Evolutionary conservation across 192 early-diverging fungal species (phyloP).

Genomic region (Funneliformis geosporum): DNA sequence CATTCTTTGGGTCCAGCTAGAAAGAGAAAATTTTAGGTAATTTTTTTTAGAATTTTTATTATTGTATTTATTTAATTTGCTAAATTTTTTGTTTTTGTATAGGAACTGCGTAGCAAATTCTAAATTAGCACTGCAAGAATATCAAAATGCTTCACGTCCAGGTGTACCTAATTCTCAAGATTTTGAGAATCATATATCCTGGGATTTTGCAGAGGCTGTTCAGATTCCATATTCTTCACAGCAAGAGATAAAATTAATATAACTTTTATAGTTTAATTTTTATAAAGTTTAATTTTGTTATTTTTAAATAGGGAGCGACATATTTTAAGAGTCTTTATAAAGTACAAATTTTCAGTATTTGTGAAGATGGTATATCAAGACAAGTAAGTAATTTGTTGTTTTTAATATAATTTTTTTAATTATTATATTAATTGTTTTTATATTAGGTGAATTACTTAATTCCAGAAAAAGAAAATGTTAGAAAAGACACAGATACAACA

Average conservation of each 20-base stretch:
- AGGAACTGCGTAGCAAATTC: neutral
- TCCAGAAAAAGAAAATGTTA: neutral
- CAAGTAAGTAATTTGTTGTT: neutral
- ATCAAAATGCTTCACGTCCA: neutral
- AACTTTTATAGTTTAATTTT: too few species aligned
- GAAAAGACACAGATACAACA: too few species aligned
- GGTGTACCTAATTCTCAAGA: neutral
- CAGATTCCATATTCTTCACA: neutral
- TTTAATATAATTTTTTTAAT: neutral
- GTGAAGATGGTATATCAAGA: neutral
- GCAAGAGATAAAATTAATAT: neutral
- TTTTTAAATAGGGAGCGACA: neutral
- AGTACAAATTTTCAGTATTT: neutral
- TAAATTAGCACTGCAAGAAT: neutral
- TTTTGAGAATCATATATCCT: neutral
- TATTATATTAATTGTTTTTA: neutral
- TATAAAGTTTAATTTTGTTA: too few species aligned
- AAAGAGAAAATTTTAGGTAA: neutral
- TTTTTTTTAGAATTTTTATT: neutral
- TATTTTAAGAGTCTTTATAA: neutral
- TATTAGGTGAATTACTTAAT: slow-evolving; percentile 8
- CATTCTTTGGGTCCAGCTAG: neutral
- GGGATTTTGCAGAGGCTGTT: neutral
- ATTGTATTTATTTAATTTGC: neutral
- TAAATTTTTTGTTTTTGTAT: neutral